Conservation (phyloP, 768 basidiomycete species). For the Pulveroboletus sp. region DNA sequence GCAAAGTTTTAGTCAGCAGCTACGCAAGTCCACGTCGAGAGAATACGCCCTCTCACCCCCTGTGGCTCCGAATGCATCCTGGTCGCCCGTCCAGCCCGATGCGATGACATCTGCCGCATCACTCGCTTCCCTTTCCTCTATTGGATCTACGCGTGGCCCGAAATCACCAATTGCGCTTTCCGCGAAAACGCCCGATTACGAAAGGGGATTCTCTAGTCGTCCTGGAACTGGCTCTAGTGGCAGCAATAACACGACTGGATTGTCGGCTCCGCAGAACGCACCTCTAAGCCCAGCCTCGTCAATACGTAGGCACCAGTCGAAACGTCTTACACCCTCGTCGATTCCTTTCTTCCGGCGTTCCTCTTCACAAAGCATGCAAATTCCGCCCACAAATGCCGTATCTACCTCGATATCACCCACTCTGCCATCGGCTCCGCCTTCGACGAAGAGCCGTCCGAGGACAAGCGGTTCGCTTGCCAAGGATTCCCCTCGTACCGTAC, state of each 20-base stretch:
- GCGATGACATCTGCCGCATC: slow-evolving; percentile 80
- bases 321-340: slow-evolving; percentile 84
- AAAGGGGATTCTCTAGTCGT: slow-evolving; percentile 50
- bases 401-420: slow-evolving; percentile 48
- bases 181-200: slow-evolving; percentile 61
- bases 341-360: slow-evolving; percentile 94
- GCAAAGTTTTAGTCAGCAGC: slow-evolving; percentile 56
- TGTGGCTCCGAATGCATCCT: slow-evolving; percentile 43
- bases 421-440: slow-evolving; percentile 44
- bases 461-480: slow-evolving; percentile 49
- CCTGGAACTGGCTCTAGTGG: slow-evolving; percentile 75
- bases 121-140: slow-evolving; percentile 67
- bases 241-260: slow-evolving; percentile 59
- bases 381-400: slow-evolving; percentile 43
- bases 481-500: slow-evolving; percentile 49
- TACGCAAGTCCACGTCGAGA: slow-evolving; percentile 67
- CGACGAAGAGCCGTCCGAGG: slow-evolving; percentile 41
- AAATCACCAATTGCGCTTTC: slow-evolving; percentile 41
- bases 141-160: slow-evolving; percentile 58
- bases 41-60: slow-evolving; percentile 52
- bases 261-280: slow-evolving; percentile 50
- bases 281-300: slow-evolving; percentile 74
- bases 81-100: slow-evolving; percentile 68
- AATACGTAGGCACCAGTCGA: slow-evolving; percentile 59
- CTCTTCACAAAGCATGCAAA: slow-evolving; percentile 82